Evolutionary conservation across 192 early-diverging fungal genomes (phyloP).

Genomic region (Rhizophagus clarus): DNA sequence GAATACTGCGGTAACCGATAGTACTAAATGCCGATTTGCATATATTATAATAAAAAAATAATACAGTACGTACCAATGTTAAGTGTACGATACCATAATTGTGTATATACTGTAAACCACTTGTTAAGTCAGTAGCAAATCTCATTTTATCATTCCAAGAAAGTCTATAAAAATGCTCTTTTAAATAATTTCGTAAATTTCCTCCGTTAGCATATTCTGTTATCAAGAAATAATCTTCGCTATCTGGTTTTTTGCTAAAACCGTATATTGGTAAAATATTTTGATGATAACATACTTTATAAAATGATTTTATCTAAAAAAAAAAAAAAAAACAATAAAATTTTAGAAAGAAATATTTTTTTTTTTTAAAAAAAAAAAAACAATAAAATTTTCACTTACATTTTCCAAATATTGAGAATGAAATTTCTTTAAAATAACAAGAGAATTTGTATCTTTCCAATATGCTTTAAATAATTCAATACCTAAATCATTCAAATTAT

Average conservation of each 20-base stretch:
- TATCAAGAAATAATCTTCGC: not conserved
- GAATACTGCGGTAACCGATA: too few relatives aligned
- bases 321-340: not conserved
- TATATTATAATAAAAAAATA: too few relatives aligned
- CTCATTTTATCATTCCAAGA: constrained; percentile 15
- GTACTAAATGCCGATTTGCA: too few relatives aligned
- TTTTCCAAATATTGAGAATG: not conserved
- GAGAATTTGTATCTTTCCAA: not conserved
- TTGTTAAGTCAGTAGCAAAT: not conserved
- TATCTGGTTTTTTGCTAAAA: not conserved
- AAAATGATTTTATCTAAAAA: constrained; percentile 5
- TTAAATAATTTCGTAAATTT: not conserved
- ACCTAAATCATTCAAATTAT: not conserved
- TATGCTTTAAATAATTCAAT: not conserved
- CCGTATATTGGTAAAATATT: constrained; percentile 1
- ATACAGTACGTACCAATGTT: too few relatives aligned
- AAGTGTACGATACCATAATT: not conserved
- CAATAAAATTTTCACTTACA: not conserved
- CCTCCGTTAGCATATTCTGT: constrained; percentile 11
- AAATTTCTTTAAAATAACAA: not conserved
- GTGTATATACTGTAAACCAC: constrained; percentile 9
- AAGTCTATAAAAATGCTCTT: not conserved
- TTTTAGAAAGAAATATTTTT: not conserved
- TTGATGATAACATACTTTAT: not conserved
- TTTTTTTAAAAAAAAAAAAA: not conserved